phyloP scores from a whole-genome alignment of 257 asterid genomes.

The Verbena officinalis region DNA sequence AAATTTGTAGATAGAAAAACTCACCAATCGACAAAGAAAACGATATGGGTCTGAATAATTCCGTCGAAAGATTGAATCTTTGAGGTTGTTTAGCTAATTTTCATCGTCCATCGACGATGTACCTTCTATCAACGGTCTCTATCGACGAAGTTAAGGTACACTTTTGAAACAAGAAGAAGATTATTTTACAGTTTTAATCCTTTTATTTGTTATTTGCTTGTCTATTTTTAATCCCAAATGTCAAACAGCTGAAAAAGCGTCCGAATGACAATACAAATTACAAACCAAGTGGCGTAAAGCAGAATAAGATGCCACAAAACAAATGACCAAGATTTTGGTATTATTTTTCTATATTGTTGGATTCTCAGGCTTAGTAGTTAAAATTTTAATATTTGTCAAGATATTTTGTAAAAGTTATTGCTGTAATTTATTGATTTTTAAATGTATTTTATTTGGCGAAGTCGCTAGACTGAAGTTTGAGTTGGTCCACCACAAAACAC shows the following conservation, averaged over 20 bases:
- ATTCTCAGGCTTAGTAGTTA: background rate
- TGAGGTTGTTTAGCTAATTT: conserved; percentile 11
- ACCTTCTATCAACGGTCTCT: too few species aligned
- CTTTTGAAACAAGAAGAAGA: background rate
- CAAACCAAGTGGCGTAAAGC: background rate
- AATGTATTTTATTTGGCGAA: background rate
- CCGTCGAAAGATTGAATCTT: conserved; percentile 1
- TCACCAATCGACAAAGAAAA: conserved; percentile 26
- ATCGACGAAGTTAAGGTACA: background rate
- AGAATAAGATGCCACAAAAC: background rate
- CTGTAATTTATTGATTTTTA: too few species aligned
- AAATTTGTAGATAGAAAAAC: background rate
- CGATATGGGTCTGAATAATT: background rate
- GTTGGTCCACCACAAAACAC: background rate
- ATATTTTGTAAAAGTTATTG: too few species aligned
- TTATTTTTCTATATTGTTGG: background rate
- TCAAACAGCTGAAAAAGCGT: conserved; percentile 13
- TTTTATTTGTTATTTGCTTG: background rate
- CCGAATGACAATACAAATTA: conserved; percentile 13
- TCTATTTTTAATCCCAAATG: background rate
- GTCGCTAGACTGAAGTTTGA: background rate
- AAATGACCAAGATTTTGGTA: background rate
- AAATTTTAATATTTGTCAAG: background rate
- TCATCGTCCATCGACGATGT: background rate
- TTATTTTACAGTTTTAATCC: background rate